Evolutionary conservation across 202 grass and related monocot species (phyloP).

Genomic region (Brachypodium distachyon): DNA sequence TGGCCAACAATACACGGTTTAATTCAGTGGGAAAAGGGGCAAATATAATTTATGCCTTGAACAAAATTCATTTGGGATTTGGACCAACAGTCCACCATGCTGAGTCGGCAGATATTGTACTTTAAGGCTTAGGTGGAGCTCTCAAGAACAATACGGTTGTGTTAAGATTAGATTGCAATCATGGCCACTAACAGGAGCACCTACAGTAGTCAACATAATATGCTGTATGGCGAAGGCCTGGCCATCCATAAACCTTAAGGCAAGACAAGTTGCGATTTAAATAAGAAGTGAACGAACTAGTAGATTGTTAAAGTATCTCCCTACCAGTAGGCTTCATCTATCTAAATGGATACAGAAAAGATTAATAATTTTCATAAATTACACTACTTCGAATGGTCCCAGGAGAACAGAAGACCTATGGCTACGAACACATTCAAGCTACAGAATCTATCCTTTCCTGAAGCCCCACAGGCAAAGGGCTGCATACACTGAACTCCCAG

Average conservation of each 20-base stretch:
- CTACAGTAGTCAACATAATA: constrained; percentile 21
- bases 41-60: constrained; percentile 5
- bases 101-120: constrained; percentile 25
- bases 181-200: constrained; percentile 5
- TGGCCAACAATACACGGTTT: not conserved
- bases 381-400: constrained; percentile 11
- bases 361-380: not conserved
- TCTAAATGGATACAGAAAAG: constrained; percentile 20
- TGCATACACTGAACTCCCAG: constrained; percentile 27
- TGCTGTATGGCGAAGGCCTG: constrained; percentile 8
- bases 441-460: constrained; percentile 30
- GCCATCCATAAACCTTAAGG: constrained; percentile 12
- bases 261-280: not conserved
- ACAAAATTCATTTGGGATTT: constrained; percentile 3
- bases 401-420: constrained; percentile 29
- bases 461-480: constrained; percentile 16
- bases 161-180: constrained; percentile 25
- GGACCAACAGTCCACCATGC: not conserved
- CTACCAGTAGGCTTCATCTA: constrained; percentile 14
- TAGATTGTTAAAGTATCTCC: constrained; percentile 11
- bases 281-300: not conserved
- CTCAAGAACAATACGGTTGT: constrained; percentile 17
- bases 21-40: not conserved
- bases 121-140: constrained; percentile 4
- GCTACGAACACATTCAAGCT: constrained; percentile 21